phyloP scores from a whole-genome alignment of 345 rosid genomes.

The Pugionium dolabratum region DNA sequence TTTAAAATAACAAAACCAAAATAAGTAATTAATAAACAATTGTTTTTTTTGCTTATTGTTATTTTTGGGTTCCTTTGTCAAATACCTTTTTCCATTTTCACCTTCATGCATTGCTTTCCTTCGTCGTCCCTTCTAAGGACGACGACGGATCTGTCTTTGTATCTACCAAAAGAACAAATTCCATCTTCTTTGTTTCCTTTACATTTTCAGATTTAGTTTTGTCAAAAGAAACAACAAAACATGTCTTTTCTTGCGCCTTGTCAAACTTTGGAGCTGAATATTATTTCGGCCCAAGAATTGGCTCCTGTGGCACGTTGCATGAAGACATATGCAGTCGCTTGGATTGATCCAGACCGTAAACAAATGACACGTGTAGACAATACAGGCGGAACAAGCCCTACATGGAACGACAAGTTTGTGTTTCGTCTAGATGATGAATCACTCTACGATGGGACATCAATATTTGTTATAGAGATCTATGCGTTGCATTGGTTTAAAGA shows the following conservation, averaged over 20 bases:
- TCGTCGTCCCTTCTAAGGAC: conserved; percentile 42
- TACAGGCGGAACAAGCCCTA: conserved; percentile 67
- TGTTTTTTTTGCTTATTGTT: conserved; percentile 22
- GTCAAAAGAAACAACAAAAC: background rate
- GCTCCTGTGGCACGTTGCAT: conserved; percentile 57
- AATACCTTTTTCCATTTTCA: conserved; percentile 30
- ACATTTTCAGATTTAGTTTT: background rate
- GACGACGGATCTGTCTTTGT: conserved; percentile 37
- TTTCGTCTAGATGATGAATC: conserved; percentile 81
- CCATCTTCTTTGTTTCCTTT: conserved; percentile 5
- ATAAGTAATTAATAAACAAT: conserved; percentile 15
- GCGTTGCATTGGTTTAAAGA: conserved; percentile 85
- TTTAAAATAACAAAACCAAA: conserved; percentile 35
- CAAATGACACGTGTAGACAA: conserved; percentile 67
- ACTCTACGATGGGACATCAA: conserved; percentile 62
- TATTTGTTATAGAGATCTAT: conserved; percentile 78
- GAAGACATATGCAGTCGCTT: conserved; percentile 80
- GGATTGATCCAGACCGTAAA: conserved; percentile 80
- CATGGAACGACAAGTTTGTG: conserved; percentile 91
- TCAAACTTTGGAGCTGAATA: conserved; percentile 72
- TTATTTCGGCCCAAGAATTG: conserved; percentile 83
- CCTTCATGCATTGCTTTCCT: conserved; percentile 37
- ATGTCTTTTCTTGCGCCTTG: conserved; percentile 58
- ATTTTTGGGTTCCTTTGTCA: conserved; percentile 24
- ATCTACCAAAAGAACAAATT: background rate